These are phyloP conservation scores for Quercus suber DNA, from an alignment of 306 rosid genomes.

Conservation along the genomic window DNA sequence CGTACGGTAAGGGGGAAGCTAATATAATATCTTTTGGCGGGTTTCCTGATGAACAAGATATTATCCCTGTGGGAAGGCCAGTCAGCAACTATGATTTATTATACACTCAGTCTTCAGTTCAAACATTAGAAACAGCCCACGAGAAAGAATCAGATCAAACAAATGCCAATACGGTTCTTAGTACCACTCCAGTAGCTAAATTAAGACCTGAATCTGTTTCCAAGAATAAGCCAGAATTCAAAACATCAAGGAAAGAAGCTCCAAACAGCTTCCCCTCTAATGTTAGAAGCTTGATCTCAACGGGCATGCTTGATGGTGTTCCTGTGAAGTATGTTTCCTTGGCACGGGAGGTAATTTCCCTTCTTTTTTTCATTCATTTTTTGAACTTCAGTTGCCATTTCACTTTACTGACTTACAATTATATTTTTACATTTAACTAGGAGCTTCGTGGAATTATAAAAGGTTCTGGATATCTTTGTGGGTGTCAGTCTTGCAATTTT, in stretches of 20 bases:
- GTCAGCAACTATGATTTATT: slow-evolving; percentile 42
- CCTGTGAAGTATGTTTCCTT: slow-evolving; percentile 80
- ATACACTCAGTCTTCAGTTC: slow-evolving; percentile 58
- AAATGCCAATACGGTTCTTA: slow-evolving; percentile 39
- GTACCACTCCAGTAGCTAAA: slow-evolving; percentile 33
- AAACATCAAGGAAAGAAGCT: slow-evolving; percentile 64
- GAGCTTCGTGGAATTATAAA: slow-evolving; percentile 81
- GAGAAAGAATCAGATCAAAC: slow-evolving; percentile 46
- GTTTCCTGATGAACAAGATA: slow-evolving; percentile 63
- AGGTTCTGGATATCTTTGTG: slow-evolving; percentile 87
- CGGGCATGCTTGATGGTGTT: slow-evolving; percentile 86
- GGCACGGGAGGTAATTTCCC: slow-evolving; percentile 60
- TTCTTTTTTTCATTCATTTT: slow-evolving; percentile 2
- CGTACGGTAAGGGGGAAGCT: slow-evolving; percentile 48
- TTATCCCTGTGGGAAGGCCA: slow-evolving; percentile 50
- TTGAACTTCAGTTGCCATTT: slow-evolving; percentile 3
- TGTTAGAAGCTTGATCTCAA: slow-evolving; percentile 76
- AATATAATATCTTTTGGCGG: slow-evolving; percentile 56
- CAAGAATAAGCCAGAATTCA: slow-evolving; percentile 58
- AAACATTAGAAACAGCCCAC: slow-evolving; percentile 37
- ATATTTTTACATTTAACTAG: slow-evolving; percentile 39
- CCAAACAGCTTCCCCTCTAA: slow-evolving; percentile 87
- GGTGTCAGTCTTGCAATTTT: slow-evolving; percentile 66
- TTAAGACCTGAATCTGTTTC: slow-evolving; percentile 41
- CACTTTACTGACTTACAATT: slow-evolving; percentile 11